Evolutionary conservation across 1,284 basidiomycete genomes (phyloP), one percentile per base, ranked within the genome.

Genomic region (Ganoderma boninense): DNA sequence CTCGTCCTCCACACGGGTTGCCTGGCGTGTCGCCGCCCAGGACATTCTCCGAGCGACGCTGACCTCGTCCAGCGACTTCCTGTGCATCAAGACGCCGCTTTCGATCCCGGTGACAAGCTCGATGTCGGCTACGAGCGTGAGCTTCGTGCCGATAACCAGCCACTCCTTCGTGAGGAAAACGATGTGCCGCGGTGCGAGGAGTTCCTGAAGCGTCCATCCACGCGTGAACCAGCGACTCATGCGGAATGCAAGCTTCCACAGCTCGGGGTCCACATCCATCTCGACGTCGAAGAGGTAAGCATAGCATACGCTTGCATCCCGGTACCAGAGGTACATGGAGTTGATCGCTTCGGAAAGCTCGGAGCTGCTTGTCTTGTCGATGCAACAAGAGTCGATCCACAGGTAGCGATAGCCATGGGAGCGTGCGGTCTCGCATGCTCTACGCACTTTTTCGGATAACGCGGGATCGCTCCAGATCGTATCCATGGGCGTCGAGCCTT

Each of bases 341-440:
- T 62, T 62, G 13, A 62, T 62, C 14, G 61, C 38, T 40, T 62
- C 61, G 1, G 42, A 62, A 5, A 62, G 61, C 42, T 62, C 61
- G n/a, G 61, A 26, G 42, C 61, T 62, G 42, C 61, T 62, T 18
- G 61, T 62, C 61, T 62, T 62, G 61, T 62, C 61, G 8, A 62
- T 62, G 20, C 61, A 62, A 42, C 61, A 62, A 1, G 61, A 43
- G 26, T 62, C 61, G n/a, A 62, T 29, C 61, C 61, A 62, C 4
- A 62, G 20, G 35, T 42, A 62, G 20, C 40, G 40, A 42, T 62
- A 62, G 6, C 61, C 61, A 20, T 44, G 35, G 8, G 35, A 6
- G 18, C 40, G 35, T 7, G 61, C 61, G 14, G 38, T 29, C 16
- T 43, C 40, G 42, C 61, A 62, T 18, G 35, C 10, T 13, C 42